Percentiles rank a stretch among this genome's conserved stretches.
These are phyloP conservation scores for Geopyxis carbonaria DNA, from an alignment of 495 filamentous ascomycete genomes.

Conservation along the genomic window DNA sequence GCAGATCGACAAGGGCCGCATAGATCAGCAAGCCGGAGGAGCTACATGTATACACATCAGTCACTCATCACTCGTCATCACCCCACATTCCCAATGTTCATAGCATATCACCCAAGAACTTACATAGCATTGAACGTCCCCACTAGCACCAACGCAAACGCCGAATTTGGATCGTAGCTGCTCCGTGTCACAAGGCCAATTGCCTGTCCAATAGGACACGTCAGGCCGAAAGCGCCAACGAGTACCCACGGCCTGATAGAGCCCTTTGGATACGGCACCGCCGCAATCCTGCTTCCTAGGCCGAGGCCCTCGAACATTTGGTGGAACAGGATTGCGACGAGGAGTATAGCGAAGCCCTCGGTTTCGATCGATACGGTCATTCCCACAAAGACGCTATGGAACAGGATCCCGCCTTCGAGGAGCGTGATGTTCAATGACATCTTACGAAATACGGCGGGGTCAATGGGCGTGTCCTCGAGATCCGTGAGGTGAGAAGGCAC, in stretches of 20 bases:
- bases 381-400: slow-evolving; percentile 50
- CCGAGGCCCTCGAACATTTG: slow-evolving; percentile 69
- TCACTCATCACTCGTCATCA: no score
- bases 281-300: slow-evolving; percentile 54
- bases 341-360: slow-evolving; percentile 39
- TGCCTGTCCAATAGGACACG: slow-evolving; percentile 42
- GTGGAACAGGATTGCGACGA: slow-evolving; percentile 44
- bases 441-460: slow-evolving; percentile 28
- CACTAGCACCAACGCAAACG: slow-evolving; percentile 52
- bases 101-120: no score
- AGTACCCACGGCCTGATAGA: slow-evolving; percentile 43
- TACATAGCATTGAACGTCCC: slow-evolving; percentile 78
- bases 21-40: slow-evolving; percentile 90
- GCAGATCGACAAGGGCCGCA: slow-evolving; percentile 76
- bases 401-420: slow-evolving; percentile 53
- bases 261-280: slow-evolving; percentile 38
- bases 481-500: slow-evolving; percentile 3
- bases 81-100: no score
- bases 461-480: slow-evolving; percentile 5
- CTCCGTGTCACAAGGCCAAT: slow-evolving; percentile 39
- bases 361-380: slow-evolving; percentile 40
- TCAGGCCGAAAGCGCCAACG: slow-evolving; percentile 37
- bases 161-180: slow-evolving; percentile 40
- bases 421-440: slow-evolving; percentile 41
- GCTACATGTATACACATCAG: no score